Evolutionary conservation across 1,139 yeast species (phyloP).

Genomic region (Pichia sp.): DNA sequence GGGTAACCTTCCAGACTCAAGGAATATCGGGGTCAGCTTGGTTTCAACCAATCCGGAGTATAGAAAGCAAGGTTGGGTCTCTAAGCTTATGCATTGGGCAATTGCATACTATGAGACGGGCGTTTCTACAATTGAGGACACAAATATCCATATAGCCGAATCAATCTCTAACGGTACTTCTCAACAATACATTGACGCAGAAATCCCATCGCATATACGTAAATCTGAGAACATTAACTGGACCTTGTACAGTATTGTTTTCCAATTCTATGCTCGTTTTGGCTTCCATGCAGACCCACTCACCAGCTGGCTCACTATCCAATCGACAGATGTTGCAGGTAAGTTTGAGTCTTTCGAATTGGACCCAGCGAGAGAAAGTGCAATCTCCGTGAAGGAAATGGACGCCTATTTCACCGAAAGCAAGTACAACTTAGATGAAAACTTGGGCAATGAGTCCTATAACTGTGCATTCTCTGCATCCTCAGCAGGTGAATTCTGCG

Average conservation of each 20-base stretch:
- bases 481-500: too few species aligned
- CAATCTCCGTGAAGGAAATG: too few species aligned
- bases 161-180: constrained; percentile 1
- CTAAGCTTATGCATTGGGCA: constrained; percentile 1
- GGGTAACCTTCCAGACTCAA: background rate
- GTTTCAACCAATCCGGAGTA: constrained; percentile 7
- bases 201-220: background rate
- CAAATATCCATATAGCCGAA: background rate
- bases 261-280: constrained; percentile 26
- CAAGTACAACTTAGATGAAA: too few species aligned
- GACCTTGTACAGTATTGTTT: constrained; percentile 26
- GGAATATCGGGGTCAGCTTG: constrained; percentile 2
- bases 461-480: too few species aligned
- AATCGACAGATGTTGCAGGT: background rate
- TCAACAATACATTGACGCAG: background rate
- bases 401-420: too few species aligned
- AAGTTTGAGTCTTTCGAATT: background rate
- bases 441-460: too few species aligned
- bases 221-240: constrained; percentile 18
- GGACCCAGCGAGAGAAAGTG: background rate
- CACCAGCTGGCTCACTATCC: background rate
- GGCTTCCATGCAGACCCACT: constrained; percentile 7
- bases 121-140: background rate
- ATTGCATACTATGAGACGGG: constrained; percentile 8
- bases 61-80: constrained; percentile 4